Percentiles rank a stretch among this genome's conserved stretches.
phyloP scores from a whole-genome alignment of 75 land plant species.

The Sequoiadendron giganteum region DNA sequence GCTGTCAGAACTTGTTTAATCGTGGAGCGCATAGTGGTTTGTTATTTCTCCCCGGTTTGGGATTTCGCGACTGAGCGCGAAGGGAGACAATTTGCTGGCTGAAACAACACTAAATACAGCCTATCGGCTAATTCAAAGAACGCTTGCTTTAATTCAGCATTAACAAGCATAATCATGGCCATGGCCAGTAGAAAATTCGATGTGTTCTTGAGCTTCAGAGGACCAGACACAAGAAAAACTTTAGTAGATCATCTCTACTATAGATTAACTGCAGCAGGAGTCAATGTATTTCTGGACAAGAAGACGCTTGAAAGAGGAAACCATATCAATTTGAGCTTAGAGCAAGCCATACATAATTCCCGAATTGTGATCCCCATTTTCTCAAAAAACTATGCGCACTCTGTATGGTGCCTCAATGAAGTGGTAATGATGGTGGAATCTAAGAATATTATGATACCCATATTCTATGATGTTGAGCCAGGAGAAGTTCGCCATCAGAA shows the following conservation, averaged over 20 bases:
- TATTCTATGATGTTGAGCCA: conserved; percentile 1
- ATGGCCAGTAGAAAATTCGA: background rate
- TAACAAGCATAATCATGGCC: background rate
- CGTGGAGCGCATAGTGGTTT: no score
- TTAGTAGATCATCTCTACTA: background rate
- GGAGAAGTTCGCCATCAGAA: background rate
- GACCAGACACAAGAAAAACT: background rate
- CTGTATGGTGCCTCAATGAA: background rate
- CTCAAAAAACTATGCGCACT: background rate
- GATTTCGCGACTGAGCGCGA: no score
- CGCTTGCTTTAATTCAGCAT: background rate
- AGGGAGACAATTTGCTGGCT: no score
- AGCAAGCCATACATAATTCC: background rate
- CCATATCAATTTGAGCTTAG: background rate
- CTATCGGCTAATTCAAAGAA: no score
- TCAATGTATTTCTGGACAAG: background rate
- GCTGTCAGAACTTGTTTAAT: no score
- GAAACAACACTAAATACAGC: no score
- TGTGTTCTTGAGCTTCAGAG: background rate
- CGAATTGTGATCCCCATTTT: background rate
- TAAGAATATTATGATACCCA: background rate
- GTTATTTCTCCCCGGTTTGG: no score
- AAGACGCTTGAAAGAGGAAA: background rate
- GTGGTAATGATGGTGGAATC: background rate
- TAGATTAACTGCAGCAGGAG: background rate